Percentiles rank a stretch among this genome's conserved stretches.
phyloP scores from a whole-genome alignment of 495 filamentous ascomycete species.

The Geopyxis carbonaria region DNA sequence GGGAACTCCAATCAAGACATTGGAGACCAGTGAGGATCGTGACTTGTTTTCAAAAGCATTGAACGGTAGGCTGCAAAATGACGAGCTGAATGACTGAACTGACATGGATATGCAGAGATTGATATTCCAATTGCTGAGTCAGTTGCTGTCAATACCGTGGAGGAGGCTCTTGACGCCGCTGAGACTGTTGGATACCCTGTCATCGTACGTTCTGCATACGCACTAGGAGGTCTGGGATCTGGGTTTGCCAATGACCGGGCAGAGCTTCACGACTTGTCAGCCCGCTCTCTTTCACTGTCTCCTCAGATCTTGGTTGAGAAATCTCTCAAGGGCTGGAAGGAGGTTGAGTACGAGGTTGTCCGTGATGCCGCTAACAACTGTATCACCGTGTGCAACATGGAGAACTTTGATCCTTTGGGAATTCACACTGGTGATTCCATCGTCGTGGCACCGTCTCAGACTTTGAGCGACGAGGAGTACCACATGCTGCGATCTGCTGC shows the following conservation, averaged over 20 bases:
- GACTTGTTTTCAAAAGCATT: constrained; percentile 86
- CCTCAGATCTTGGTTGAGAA: constrained; percentile 97
- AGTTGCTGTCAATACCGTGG: constrained; percentile 73
- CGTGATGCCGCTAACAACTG: constrained; percentile 90
- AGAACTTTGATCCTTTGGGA: constrained; percentile 94
- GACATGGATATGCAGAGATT: constrained; percentile 48
- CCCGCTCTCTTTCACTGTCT: constrained; percentile 81
- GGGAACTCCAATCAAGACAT: constrained; percentile 81
- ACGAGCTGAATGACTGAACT: neutral
- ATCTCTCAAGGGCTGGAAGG: constrained; percentile 99
- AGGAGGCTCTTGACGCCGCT: constrained; percentile 77
- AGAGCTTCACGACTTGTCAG: constrained; percentile 81
- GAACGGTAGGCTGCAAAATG: constrained; percentile 27
- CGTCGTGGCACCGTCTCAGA: constrained; percentile 89
- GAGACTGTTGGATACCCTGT: constrained; percentile 83
- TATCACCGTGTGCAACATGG: constrained; percentile 99
- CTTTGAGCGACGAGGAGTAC: constrained; percentile 90
- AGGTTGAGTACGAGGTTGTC: constrained; percentile 95
- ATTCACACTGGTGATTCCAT: constrained; percentile 96
- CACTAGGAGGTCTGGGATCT: constrained; percentile 85
- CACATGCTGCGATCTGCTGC: constrained; percentile 96
- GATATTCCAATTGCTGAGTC: constrained; percentile 94
- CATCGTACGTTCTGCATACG: constrained; percentile 91
- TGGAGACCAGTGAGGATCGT: constrained; percentile 89
- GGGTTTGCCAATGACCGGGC: constrained; percentile 92